Evolutionary conservation across 2,329 filamentous ascomycete genomes (phyloP).

Genomic region (Aspergillus sp.): DNA sequence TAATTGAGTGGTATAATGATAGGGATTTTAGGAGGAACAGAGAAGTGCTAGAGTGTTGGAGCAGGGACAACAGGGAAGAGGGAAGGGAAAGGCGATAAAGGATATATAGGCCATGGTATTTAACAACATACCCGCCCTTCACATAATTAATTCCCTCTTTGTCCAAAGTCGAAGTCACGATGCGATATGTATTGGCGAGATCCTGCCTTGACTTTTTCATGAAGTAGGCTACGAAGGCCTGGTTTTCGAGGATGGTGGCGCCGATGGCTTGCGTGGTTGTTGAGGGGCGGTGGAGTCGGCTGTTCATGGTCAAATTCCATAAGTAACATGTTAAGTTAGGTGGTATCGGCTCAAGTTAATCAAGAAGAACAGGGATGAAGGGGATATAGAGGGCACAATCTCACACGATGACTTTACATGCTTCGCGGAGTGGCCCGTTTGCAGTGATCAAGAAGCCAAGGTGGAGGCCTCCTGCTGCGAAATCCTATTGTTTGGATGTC

Average conservation of each 20-base stretch:
- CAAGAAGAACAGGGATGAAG: too few species aligned
- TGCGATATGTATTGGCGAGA: slow-evolving; percentile 27
- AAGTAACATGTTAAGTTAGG: too few species aligned
- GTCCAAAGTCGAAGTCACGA: slow-evolving; percentile 35
- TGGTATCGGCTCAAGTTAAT: too few species aligned
- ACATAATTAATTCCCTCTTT: slow-evolving; percentile 40
- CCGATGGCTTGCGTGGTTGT: slow-evolving; percentile 30
- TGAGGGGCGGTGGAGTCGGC: slow-evolving; percentile 28
- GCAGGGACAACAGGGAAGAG: too few species aligned
- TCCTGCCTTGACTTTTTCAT: slow-evolving; percentile 21
- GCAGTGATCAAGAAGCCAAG: slow-evolving; percentile 29
- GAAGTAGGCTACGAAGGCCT: slow-evolving; percentile 36
- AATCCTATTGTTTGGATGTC: slow-evolving; percentile 21
- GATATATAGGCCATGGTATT: neutral
- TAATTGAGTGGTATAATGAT: neutral
- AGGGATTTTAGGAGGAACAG: neutral
- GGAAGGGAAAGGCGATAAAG: neutral
- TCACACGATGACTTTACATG: slow-evolving; percentile 28
- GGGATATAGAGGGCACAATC: neutral
- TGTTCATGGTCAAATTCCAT: slow-evolving; percentile 5
- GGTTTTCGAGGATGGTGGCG: slow-evolving; percentile 31
- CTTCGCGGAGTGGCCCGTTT: slow-evolving; percentile 24
- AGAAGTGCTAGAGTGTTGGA: too few species aligned
- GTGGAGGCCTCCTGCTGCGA: slow-evolving; percentile 30
- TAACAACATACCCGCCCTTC: slow-evolving; percentile 28